Percentiles rank a stretch among this genome's conserved stretches.
phyloP scores from a whole-genome alignment of 1,284 basidiomycete species.

The Ustilago hordei region DNA sequence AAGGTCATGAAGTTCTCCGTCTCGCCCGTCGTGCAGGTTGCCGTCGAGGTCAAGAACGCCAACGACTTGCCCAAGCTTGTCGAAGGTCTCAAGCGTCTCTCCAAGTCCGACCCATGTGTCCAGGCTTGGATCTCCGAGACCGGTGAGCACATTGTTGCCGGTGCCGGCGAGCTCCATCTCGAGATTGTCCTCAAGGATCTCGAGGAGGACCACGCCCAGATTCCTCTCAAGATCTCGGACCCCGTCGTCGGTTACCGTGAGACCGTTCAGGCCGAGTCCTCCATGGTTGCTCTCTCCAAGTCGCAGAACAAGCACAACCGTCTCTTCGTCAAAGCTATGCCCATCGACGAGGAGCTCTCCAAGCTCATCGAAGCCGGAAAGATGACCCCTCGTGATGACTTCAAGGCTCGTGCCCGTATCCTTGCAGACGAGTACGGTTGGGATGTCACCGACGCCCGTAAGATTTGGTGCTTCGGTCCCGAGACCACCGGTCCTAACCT shows the following conservation, averaged over 20 bases:
- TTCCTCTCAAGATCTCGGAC: constrained; percentile 98
- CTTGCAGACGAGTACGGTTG: constrained; percentile 97
- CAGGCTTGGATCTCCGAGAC: constrained; percentile 92
- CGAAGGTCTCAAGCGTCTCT: constrained; percentile 99
- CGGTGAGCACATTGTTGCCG: constrained; percentile 98
- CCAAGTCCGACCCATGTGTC: constrained; percentile 99
- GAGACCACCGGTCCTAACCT: constrained; percentile 98
- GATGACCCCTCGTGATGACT: constrained; percentile 93
- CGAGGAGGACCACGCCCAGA: constrained; percentile 99
- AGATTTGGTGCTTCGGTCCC: constrained; percentile 99
- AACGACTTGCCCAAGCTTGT: constrained; percentile 99
- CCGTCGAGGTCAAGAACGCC: constrained; percentile 99
- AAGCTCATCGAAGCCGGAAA: constrained; percentile 90
- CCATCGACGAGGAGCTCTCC: constrained; percentile 92
- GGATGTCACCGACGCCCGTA: constrained; percentile 99
- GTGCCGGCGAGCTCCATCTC: constrained; percentile 98
- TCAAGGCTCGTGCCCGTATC: constrained; percentile 93
- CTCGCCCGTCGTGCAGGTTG: constrained; percentile 98
- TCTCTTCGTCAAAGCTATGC: constrained; percentile 91
- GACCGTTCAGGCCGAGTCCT: constrained; percentile 95
- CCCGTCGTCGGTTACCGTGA: constrained; percentile 99
- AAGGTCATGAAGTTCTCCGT: constrained; percentile 94
- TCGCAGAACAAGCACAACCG: constrained; percentile 99
- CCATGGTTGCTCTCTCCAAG: constrained; percentile 96
- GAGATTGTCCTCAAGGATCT: constrained; percentile 99